Evolutionary conservation across 2,329 filamentous ascomycete genomes (phyloP).

Genomic region (Pseudocercospora macadamiae): DNA sequence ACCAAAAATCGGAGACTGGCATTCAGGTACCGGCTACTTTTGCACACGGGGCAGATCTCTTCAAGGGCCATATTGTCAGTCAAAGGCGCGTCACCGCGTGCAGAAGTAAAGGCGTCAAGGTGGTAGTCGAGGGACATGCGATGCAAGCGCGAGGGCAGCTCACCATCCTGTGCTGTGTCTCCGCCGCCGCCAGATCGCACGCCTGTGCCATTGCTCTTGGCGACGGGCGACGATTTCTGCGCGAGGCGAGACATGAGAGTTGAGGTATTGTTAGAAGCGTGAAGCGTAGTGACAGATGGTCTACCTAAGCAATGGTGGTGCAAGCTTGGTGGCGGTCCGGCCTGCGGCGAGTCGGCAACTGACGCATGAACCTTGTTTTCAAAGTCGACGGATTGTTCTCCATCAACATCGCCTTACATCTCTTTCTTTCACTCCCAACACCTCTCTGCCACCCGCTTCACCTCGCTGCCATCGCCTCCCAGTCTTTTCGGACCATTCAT

Average conservation of each 20-base stretch:
- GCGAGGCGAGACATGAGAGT: slow-evolving; percentile 39
- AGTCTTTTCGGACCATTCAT: slow-evolving; percentile 4
- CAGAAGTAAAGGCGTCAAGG: not conserved
- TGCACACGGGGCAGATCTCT: slow-evolving; percentile 96
- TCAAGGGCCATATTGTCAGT: slow-evolving; percentile 7
- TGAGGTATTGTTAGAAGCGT: no score
- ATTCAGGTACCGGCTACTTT: slow-evolving; percentile 94
- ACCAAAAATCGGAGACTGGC: slow-evolving; percentile 92
- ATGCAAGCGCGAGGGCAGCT: slow-evolving; percentile 27
- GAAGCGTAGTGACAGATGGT: no score
- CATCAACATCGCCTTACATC: no score
- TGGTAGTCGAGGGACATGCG: slow-evolving; percentile 20
- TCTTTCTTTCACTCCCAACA: not conserved
- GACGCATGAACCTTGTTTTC: no score
- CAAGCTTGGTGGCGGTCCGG: no score
- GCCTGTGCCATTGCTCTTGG: slow-evolving; percentile 21
- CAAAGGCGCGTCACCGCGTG: slow-evolving; percentile 8
- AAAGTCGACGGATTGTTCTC: no score
- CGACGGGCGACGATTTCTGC: slow-evolving; percentile 32
- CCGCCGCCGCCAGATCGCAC: slow-evolving; percentile 19
- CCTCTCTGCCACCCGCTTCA: not conserved
- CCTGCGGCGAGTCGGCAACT: no score
- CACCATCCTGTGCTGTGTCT: slow-evolving; percentile 36
- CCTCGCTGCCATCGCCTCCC: not conserved
- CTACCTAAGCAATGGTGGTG: no score